A percentile compares a stretch with the other conserved stretches of the same genome.
phyloP scores from a whole-genome alignment of 352 stramenopile species.

The Pilasporangium apinafurcum region DNA sequence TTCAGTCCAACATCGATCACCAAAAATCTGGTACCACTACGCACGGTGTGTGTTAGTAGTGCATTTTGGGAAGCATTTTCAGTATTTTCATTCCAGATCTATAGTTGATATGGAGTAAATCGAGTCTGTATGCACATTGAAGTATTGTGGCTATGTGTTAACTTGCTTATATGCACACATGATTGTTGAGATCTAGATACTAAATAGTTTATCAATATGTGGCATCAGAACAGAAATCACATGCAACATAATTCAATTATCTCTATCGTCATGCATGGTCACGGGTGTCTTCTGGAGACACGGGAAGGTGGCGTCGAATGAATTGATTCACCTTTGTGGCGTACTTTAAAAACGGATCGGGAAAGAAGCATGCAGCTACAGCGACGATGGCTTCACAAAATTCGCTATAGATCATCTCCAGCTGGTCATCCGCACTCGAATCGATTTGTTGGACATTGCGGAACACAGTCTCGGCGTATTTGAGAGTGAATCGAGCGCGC shows the following conservation, averaged over 20 bases:
- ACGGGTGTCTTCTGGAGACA: slow-evolving; percentile 49
- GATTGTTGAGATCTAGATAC: too few species aligned
- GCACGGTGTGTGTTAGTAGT: slow-evolving; percentile 68
- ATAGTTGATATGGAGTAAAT: too few species aligned
- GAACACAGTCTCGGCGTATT: slow-evolving; percentile 50
- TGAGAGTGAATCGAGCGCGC: slow-evolving; percentile 47
- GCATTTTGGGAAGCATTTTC: too few species aligned
- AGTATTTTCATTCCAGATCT: too few species aligned
- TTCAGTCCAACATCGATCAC: slow-evolving; percentile 67
- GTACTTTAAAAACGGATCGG: slow-evolving; percentile 52
- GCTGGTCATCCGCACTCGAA: slow-evolving; percentile 15
- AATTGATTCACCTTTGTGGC: slow-evolving; percentile 61
- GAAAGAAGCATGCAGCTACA: slow-evolving; percentile 47
- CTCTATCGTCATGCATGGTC: slow-evolving; percentile 18
- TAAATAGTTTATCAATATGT: too few species aligned
- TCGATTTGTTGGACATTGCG: slow-evolving; percentile 55
- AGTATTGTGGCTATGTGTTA: too few species aligned
- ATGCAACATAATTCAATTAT: background rate
- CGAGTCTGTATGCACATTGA: too few species aligned
- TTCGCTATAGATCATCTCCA: slow-evolving; percentile 71
- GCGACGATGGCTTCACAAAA: slow-evolving; percentile 66
- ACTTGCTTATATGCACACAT: too few species aligned
- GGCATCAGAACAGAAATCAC: background rate
- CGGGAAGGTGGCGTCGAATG: slow-evolving; percentile 55
- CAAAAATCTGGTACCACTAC: slow-evolving; percentile 71